Conservation (phyloP, 768 basidiomycete species). For the Tulasnella sp. region DNA sequence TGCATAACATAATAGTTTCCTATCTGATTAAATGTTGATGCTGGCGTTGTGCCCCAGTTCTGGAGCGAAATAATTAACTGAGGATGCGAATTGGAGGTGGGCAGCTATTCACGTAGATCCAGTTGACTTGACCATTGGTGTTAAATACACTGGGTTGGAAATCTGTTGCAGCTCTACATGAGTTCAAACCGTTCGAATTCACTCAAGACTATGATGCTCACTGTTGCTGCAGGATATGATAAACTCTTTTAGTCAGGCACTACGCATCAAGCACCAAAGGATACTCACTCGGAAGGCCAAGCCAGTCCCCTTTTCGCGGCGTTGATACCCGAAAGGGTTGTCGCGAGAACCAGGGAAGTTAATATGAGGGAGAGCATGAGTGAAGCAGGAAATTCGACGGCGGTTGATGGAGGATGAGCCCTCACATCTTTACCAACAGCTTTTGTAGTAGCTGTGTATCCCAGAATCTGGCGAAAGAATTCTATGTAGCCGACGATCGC, state of each 20-base stretch:
- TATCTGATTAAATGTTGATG: not conserved
- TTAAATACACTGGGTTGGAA: slow-evolving; percentile 15
- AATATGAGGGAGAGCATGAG: not conserved
- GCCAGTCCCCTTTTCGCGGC: slow-evolving; percentile 13
- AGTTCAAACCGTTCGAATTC: not conserved
- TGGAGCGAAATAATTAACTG: not conserved
- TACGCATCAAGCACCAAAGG: not conserved
- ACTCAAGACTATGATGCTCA: not conserved
- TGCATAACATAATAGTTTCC: slow-evolving; percentile 6
- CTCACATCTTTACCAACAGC: no score
- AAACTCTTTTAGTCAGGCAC: not conserved
- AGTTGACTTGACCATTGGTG: slow-evolving; percentile 1
- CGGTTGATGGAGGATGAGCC: no score
- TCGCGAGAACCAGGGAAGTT: not conserved
- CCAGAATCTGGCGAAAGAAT: no score
- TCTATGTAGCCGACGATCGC: no score
- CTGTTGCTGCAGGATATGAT: slow-evolving; percentile 11
- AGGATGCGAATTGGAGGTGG: not conserved
- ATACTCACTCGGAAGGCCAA: slow-evolving; percentile 15
- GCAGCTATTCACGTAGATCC: slow-evolving; percentile 13
- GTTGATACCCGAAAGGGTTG: not conserved
- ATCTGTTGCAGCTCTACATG: not conserved
- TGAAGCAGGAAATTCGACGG: no score
- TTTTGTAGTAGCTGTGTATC: no score
- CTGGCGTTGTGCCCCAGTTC: slow-evolving; percentile 8